Conservation (phyloP, 495 filamentous ascomycete species). For the Penicillium tannophilum region DNA sequence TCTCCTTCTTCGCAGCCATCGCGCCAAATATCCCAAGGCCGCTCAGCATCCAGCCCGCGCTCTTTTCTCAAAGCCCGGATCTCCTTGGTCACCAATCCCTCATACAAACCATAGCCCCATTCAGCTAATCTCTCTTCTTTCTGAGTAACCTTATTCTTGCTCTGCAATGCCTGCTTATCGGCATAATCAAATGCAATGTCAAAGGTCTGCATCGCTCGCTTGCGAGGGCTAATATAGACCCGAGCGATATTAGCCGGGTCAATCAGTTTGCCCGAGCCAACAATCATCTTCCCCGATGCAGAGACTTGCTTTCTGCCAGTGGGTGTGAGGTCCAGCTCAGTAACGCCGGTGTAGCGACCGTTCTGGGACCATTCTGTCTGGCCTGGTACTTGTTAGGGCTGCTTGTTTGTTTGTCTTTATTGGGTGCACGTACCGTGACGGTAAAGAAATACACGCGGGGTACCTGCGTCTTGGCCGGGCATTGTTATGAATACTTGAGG, state of each 20-base stretch:
- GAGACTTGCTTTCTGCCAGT: constrained; percentile 72
- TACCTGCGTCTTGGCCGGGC: constrained; percentile 50
- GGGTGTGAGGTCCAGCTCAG: constrained; percentile 78
- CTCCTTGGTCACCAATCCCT: constrained; percentile 69
- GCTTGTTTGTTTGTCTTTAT: not conserved
- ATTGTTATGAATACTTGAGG: constrained; percentile 19
- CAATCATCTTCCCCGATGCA: constrained; percentile 68
- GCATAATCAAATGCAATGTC: constrained; percentile 62
- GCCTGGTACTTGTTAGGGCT: constrained; percentile 35
- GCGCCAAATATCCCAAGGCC: constrained; percentile 76
- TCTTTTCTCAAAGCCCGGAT: constrained; percentile 63
- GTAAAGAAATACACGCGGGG: constrained; percentile 42
- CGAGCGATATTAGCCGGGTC: constrained; percentile 72
- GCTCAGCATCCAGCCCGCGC: constrained; percentile 57
- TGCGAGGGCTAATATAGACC: constrained; percentile 79
- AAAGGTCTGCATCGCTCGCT: constrained; percentile 74
- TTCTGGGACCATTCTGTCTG: constrained; percentile 90
- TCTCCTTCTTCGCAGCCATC: constrained; percentile 72
- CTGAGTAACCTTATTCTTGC: constrained; percentile 50
- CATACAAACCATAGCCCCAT: constrained; percentile 89
- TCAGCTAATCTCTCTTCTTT: constrained; percentile 73
- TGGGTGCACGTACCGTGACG: constrained; percentile 34
- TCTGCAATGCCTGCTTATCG: constrained; percentile 24
- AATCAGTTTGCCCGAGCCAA: constrained; percentile 75
- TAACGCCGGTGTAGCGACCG: constrained; percentile 79